Evolutionary conservation across 2,329 filamentous ascomycete species (phyloP).

Genomic region (Pestalotiopsis sp.): DNA sequence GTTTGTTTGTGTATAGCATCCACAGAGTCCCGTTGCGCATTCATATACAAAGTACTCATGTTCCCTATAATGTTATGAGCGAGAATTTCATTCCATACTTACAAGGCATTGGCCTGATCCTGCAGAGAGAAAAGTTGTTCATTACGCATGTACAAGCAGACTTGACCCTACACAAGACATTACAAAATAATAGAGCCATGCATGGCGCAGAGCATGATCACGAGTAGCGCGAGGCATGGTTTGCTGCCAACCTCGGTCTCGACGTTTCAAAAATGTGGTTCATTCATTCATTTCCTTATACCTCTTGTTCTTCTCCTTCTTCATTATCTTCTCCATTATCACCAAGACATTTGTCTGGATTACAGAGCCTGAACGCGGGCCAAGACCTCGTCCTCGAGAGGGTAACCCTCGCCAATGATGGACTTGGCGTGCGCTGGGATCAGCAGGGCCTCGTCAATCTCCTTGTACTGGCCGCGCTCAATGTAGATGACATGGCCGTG

Average conservation of each 20-base stretch:
- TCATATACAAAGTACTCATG: no score
- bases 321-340: not conserved
- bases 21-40: no score
- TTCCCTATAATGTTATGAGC: no score
- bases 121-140: no score
- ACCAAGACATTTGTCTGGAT: not conserved
- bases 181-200: no score
- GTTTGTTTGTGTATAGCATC: no score
- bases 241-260: not conserved
- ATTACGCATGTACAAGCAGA: no score
- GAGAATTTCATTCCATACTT: no score
- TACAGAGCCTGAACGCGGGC: not conserved
- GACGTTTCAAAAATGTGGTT: not conserved
- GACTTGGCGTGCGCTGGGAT: conserved; percentile 32
- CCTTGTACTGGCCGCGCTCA: conserved; percentile 48
- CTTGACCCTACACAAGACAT: no score
- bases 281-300: not conserved
- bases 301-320: not conserved
- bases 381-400: conserved; percentile 38
- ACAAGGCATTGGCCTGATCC: no score
- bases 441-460: conserved; percentile 52
- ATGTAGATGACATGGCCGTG: conserved; percentile 58
- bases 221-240: not conserved
- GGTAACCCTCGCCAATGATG: conserved; percentile 34
- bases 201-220: not conserved